phyloP scores from a whole-genome alignment of 2,329 filamentous ascomycete genomes.

The Fonsecaea pedrosoi region DNA sequence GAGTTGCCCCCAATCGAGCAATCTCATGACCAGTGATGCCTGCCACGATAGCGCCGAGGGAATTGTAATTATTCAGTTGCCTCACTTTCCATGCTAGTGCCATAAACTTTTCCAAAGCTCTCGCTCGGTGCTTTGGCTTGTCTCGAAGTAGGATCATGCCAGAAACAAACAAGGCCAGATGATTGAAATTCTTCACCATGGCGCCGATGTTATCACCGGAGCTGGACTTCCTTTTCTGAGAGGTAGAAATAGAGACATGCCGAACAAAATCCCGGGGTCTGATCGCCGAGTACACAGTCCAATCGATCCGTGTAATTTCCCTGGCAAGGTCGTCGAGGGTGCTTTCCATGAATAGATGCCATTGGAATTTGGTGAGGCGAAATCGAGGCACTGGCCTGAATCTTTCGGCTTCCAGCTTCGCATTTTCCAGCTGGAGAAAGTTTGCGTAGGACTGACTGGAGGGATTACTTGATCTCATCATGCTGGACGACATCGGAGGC shows the following conservation, averaged over 20 bases:
- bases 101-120: conserved; percentile 96
- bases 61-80: conserved; percentile 95
- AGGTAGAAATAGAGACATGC: conserved; percentile 77
- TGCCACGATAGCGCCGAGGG: conserved; percentile 89
- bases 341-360: conserved; percentile 87
- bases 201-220: conserved; percentile 82
- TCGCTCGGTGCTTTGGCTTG: conserved; percentile 92
- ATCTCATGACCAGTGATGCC: conserved; percentile 89
- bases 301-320: conserved; percentile 94
- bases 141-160: conserved; percentile 88
- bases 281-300: conserved; percentile 97
- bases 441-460: conserved; percentile 52
- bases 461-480: conserved; percentile 49
- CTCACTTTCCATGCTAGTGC: conserved; percentile 81
- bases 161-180: conserved; percentile 80
- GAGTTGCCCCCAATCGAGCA: conserved; percentile 80
- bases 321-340: conserved; percentile 84
- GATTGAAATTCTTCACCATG: conserved; percentile 93
- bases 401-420: conserved; percentile 76
- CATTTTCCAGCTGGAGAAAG: conserved; percentile 69
- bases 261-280: conserved; percentile 90
- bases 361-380: conserved; percentile 81
- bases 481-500: conserved; percentile 49
- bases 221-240: conserved; percentile 63
- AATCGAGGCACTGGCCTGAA: conserved; percentile 73